Evolutionary conservation across 2,329 filamentous ascomycete genomes (phyloP), one percentile per base, ranked within the genome.

Genomic region (Cercospora sojina): DNA sequence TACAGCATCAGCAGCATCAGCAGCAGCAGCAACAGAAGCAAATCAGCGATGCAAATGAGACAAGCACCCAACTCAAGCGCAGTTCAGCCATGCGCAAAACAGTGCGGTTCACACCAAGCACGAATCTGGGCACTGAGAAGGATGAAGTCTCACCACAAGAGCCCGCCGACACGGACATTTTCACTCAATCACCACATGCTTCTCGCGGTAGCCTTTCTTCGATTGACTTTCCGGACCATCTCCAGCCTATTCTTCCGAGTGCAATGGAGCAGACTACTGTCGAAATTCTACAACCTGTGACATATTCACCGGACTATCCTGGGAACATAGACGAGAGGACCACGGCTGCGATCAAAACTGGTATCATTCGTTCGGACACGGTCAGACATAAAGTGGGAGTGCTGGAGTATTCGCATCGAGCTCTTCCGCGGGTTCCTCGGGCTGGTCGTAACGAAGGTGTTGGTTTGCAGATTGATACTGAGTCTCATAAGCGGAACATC

Each of bases 141-240:
- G 51, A 59, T 18, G 43, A 65, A 6, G 23, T 27, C 16, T 29
- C 55, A n/a, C 27, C 61, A 49, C 20, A 64, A 3, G 65, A 58
- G 32, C 35, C 60, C n/a, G 57, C 60, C 27, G 66, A 64, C 23
- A 65, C 67, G 32, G 69, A 69, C 31, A 64, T 66, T 29, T 69
- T 69, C 59, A 71, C 69, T 38, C 67, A 67, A 47, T 71, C 65
- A 49, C 65, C 64, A 32, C 58, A 69, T 41, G 67, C 67, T 10
- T 67, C 67, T 29, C 53, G 60, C 13, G 62, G 35, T 31, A 68
- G 61, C 31, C 49, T 65, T 38, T 60, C 63, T n/a, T 65, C 67
- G 6, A 62, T 65, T 10, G 64, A 51, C 3, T 20, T 65, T 35
- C 65, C 67, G 10, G 18, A 55, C 57, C 60, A 64, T n/a, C 47